Evolutionary conservation across 2,329 filamentous ascomycete species (phyloP).

Genomic region (Trichoderma sp.): DNA sequence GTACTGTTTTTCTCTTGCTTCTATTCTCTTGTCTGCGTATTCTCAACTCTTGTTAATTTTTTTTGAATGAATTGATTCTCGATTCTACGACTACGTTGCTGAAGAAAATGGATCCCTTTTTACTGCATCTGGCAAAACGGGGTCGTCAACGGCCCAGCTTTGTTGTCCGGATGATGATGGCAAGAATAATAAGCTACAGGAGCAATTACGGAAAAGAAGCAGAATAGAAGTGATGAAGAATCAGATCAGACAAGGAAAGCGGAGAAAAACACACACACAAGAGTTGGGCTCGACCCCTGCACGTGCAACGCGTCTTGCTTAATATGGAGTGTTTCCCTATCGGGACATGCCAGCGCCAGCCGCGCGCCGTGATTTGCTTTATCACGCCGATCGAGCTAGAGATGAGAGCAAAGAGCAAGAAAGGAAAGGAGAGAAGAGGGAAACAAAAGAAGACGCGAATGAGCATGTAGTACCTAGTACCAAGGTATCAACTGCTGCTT

Average conservation of each 20-base stretch:
- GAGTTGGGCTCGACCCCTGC: slow-evolving; percentile 20
- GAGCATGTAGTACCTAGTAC: neutral
- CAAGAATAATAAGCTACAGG: no score
- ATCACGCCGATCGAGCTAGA: neutral
- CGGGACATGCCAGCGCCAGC: slow-evolving; percentile 35
- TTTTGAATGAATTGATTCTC: no score
- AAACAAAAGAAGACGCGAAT: slow-evolving; percentile 20
- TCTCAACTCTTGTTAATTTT: neutral
- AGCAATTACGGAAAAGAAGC: no score
- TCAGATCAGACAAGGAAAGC: slow-evolving; percentile 6
- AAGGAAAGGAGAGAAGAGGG: no score
- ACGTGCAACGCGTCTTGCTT: slow-evolving; percentile 43
- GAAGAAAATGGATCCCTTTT: no score
- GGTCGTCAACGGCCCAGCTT: no score
- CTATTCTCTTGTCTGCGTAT: neutral
- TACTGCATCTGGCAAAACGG: no score
- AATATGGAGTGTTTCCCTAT: slow-evolving; percentile 40
- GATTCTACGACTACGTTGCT: no score
- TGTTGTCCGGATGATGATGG: no score
- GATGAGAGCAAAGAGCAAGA: no score
- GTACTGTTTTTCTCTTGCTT: neutral
- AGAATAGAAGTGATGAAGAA: neutral
- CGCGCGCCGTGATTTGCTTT: slow-evolving; percentile 41
- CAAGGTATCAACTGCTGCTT: no score
- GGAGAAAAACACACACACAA: neutral